phyloP scores from a whole-genome alignment of 108 stramenopile genomes.

The Aureococcus anophagefferens region DNA sequence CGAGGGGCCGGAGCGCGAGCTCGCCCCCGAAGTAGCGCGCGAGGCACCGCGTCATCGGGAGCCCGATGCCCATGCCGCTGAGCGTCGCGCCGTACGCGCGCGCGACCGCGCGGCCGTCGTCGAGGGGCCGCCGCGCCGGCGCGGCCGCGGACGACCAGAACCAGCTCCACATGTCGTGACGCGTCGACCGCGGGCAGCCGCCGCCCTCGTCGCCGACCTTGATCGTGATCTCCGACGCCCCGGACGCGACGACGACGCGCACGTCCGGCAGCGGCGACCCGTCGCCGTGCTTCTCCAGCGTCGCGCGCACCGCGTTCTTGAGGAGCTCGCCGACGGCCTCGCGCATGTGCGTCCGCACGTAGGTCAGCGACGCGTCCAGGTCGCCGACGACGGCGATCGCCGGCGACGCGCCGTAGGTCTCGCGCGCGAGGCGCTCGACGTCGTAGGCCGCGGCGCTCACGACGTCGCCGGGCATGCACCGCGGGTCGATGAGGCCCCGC shows the following conservation, averaged over 20 bases:
- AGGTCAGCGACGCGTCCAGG: constrained; percentile 43
- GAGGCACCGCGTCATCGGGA: constrained; percentile 87
- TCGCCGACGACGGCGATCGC: not conserved
- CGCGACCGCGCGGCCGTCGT: too few species aligned
- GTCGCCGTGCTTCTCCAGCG: constrained; percentile 43
- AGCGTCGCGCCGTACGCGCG: too few species aligned
- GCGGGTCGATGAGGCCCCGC: constrained; percentile 44
- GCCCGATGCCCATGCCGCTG: constrained; percentile 85
- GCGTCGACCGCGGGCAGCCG: constrained; percentile 79
- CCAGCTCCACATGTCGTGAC: not conserved
- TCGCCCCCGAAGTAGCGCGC: constrained; percentile 98
- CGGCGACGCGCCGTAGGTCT: constrained; percentile 55
- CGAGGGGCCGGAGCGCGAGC: constrained; percentile 84
- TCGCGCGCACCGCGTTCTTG: constrained; percentile 91
- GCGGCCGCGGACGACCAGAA: constrained; percentile 6
- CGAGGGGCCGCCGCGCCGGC: too few species aligned
- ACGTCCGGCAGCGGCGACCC: constrained; percentile 61
- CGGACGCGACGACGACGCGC: constrained; percentile 82
- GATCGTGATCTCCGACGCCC: constrained; percentile 94
- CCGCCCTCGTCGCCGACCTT: constrained; percentile 93
- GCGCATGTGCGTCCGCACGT: constrained; percentile 85
- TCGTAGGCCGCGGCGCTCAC: constrained; percentile 46
- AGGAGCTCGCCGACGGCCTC: constrained; percentile 89
- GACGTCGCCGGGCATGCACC: constrained; percentile 62
- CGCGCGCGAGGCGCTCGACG: constrained; percentile 45